These are phyloP conservation scores for Tuber indicum DNA, from an alignment of 495 filamentous ascomycete genomes.

Conservation along the genomic window DNA sequence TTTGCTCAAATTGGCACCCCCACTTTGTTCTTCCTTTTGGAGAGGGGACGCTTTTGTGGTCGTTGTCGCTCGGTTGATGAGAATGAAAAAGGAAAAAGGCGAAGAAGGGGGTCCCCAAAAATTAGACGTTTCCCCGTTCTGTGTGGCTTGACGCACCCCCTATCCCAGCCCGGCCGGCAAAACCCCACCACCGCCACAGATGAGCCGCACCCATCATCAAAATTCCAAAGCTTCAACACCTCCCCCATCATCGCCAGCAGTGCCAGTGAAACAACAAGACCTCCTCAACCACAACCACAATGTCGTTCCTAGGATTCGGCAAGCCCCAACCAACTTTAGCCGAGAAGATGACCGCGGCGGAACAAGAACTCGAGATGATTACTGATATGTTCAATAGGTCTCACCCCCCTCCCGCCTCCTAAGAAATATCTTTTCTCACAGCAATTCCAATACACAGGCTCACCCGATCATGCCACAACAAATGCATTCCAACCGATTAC, in stretches of 20 bases:
- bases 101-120: neutral
- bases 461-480: slow-evolving; percentile 77
- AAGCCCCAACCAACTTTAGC: slow-evolving; percentile 81
- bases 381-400: slow-evolving; percentile 96
- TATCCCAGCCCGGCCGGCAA: neutral
- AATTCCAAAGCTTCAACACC: slow-evolving; percentile 9
- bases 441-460: slow-evolving; percentile 52
- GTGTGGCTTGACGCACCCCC: neutral
- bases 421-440: slow-evolving; percentile 3
- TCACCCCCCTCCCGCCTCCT: slow-evolving; percentile 19
- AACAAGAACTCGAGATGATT: slow-evolving; percentile 89
- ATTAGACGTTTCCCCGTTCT: neutral
- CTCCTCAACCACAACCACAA: slow-evolving; percentile 40
- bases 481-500: slow-evolving; percentile 86
- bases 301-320: slow-evolving; percentile 89
- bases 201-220: neutral
- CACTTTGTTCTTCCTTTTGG: slow-evolving; percentile 1
- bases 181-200: slow-evolving; percentile 9
- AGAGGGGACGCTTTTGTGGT: neutral
- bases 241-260: slow-evolving; percentile 11
- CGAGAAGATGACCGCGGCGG: slow-evolving; percentile 89
- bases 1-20: neutral
- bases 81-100: neutral
- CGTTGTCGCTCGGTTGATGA: neutral
- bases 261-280: neutral